phyloP scores from a whole-genome alignment of 805 yeast species.

The Ogataea corticis region DNA sequence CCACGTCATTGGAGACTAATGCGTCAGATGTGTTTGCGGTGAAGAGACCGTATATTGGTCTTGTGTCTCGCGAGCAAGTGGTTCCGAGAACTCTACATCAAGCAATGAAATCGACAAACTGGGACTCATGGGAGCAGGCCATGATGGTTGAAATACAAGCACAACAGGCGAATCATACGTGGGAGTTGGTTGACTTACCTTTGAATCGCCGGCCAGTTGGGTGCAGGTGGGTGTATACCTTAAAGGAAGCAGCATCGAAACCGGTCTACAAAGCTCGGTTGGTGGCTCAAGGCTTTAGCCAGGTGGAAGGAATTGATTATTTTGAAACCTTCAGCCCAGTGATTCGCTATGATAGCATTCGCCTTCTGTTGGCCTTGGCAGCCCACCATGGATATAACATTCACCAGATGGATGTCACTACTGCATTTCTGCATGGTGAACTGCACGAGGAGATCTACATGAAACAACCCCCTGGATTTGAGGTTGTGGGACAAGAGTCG shows the following conservation, averaged over 20 bases:
- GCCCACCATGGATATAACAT: not conserved
- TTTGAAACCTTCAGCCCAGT: not conserved
- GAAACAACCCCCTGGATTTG: not conserved
- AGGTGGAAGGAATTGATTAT: not conserved
- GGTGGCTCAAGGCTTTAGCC: not conserved
- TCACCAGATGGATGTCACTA: no score
- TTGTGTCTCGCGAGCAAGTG: not conserved
- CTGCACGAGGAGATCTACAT: not conserved
- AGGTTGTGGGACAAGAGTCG: not conserved
- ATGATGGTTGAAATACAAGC: no score
- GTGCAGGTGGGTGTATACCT: not conserved
- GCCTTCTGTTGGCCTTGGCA: not conserved
- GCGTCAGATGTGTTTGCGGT: no score
- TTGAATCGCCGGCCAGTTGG: not conserved
- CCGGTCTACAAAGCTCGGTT: not conserved
- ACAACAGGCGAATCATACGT: no score
- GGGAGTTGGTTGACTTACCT: not conserved
- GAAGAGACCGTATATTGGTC: not conserved
- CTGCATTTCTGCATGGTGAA: not conserved
- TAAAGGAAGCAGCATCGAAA: not conserved
- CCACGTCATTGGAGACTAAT: not conserved
- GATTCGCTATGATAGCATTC: not conserved
- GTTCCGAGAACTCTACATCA: not conserved
- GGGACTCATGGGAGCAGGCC: no score
- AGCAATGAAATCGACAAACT: no score